Evolutionary conservation across 1,284 basidiomycete genomes (phyloP).

Genomic region (Bjerkandera adusta): DNA sequence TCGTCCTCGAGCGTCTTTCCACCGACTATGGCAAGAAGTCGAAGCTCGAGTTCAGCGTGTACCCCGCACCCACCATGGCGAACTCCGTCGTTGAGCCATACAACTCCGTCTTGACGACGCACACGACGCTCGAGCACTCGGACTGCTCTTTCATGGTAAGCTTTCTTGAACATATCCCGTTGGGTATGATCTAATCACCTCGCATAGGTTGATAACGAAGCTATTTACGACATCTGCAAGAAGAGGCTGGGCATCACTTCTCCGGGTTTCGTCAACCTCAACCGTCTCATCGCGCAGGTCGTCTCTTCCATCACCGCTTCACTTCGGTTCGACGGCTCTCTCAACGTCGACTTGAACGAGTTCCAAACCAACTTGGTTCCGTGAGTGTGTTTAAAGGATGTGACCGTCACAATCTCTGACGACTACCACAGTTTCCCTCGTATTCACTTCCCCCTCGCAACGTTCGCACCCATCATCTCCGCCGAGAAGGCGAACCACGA

Average conservation of each 20-base stretch:
- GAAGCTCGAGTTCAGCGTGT: slow-evolving; percentile 98
- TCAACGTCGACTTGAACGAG: slow-evolving; percentile 83
- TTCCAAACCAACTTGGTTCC: slow-evolving; percentile 83
- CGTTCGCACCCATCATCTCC: slow-evolving; percentile 88
- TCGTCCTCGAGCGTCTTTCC: slow-evolving; percentile 95
- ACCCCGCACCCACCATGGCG: slow-evolving; percentile 92
- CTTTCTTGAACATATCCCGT: slow-evolving; percentile 6
- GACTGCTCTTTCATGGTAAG: slow-evolving; percentile 98
- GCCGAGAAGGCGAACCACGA: slow-evolving; percentile 82
- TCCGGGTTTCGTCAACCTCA: slow-evolving; percentile 86
- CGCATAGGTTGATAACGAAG: slow-evolving; percentile 83
- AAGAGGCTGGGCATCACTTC: slow-evolving; percentile 80
- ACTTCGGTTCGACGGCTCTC: slow-evolving; percentile 78
- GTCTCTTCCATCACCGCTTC: slow-evolving; percentile 86
- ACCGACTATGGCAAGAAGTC: slow-evolving; percentile 99
- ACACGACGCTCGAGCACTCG: slow-evolving; percentile 98
- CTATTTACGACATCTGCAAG: slow-evolving; percentile 97
- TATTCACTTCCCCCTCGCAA: slow-evolving; percentile 92
- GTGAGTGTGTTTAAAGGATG: slow-evolving; percentile 31
- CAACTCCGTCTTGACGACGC: slow-evolving; percentile 98
- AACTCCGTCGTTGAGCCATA: slow-evolving; percentile 99
- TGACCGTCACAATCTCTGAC: slow-evolving; percentile 5
- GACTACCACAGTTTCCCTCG: slow-evolving; percentile 51
- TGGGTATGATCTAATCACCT: slow-evolving; percentile 9
- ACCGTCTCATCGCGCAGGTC: slow-evolving; percentile 87